Base-by-base conservation (phyloP, 148 eudicot genomes). In the Fagopyrum esculentum region DNA sequence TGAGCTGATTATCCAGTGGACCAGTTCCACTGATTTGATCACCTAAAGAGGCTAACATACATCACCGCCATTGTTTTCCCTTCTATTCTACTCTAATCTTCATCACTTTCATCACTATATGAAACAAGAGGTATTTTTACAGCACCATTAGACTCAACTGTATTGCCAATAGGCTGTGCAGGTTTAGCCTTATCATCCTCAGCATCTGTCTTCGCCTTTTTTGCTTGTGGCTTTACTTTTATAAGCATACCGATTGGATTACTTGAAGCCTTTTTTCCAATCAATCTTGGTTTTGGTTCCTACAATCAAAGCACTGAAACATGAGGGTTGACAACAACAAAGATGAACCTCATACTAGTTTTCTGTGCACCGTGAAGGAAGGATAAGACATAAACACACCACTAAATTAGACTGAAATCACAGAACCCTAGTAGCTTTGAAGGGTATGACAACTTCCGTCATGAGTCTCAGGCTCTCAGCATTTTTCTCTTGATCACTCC, bases 31-130 rank as follows among this genome's bases (percentile, higher is more conserved):
- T 66, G 71, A 66, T 40, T 66, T 3, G 71, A 66, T 66, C 10
- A 40, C 30, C 5, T 66, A 43, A 43, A 66, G 40, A 35, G 40
- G 40, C 40, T 35, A 35, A 35, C 40, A 5, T 66, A 66, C 71
- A 66, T 35, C 6, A 8, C 13, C 71, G 30, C 10, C 47, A 40
- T 66, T 66, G 71, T 66, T 66, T 35, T 43, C 71, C 1, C 1
- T 12, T 66, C 15, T 66, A 66, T 5, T 66, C 47, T 66, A 63
- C 69, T 29, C 69, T 85, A 86, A 69, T 93, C 93, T 78, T 87
- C 91, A 15, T 89, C 91, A 78, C 93, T 88, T 77, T 83, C 97
- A 79, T 89, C 93, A 76, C 97, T 93, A 76, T 91, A 93, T 19
- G 88, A 93, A 83, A 93, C 97, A 66, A 93, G 83, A 82, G 88